These are phyloP conservation scores for Desmodesmus armatus DNA, from an alignment of 139 green algal species.

Conservation along the genomic window DNA sequence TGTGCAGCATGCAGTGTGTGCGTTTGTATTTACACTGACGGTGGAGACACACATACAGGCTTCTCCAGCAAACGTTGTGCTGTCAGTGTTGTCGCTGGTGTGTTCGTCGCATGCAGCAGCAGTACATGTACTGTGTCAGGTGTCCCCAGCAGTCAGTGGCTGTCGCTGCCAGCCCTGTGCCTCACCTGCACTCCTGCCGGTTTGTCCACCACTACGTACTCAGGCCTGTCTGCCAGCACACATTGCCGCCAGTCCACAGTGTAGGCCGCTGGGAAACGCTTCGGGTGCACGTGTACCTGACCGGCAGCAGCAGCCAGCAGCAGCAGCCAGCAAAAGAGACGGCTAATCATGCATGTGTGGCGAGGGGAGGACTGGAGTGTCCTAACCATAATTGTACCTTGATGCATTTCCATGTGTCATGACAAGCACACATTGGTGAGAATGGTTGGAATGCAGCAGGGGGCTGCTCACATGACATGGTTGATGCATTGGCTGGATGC, in stretches of 20 bases:
- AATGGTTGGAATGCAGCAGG: too few species aligned
- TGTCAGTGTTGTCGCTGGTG: not conserved
- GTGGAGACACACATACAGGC: too few species aligned
- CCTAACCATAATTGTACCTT: too few species aligned
- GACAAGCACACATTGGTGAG: too few species aligned
- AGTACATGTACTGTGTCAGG: not conserved
- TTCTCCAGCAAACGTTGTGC: not conserved
- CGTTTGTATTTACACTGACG: too few species aligned
- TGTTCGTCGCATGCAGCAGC: not conserved
- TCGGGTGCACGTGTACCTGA: slow-evolving; percentile 81
- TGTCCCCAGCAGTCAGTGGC: too few species aligned
- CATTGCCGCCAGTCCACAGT: slow-evolving; percentile 48
- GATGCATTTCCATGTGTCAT: too few species aligned
- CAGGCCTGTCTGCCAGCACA: slow-evolving; percentile 54
- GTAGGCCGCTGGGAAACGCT: slow-evolving; percentile 78
- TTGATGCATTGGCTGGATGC: too few species aligned
- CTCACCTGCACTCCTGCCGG: slow-evolving; percentile 78
- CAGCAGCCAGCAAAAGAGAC: not conserved
- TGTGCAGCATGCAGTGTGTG: too few species aligned
- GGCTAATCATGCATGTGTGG: not conserved
- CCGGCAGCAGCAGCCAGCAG: not conserved
- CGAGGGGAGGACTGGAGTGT: not conserved
- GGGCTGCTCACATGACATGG: too few species aligned
- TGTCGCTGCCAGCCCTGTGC: not conserved
- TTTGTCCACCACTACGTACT: slow-evolving; percentile 87